Base-by-base conservation (phyloP, 2,329 filamentous ascomycete species). In the Periconia sp. region DNA sequence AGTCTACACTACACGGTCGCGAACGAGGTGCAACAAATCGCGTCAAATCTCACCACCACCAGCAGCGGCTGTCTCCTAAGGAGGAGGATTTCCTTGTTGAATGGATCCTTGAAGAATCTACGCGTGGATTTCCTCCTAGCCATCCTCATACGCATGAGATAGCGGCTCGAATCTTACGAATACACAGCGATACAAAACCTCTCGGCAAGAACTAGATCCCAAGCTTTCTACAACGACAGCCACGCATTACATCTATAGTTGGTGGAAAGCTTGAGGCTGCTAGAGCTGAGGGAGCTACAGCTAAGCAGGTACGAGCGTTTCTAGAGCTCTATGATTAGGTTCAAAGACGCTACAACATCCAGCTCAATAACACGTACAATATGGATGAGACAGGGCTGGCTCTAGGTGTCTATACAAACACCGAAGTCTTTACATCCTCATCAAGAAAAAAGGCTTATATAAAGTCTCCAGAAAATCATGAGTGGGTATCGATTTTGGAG, bases 401-500 rank as follows among this genome's bases (percentile, higher is more conserved):
- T n/a, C n/a, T n/a, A n/a, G n/a, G n/a, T n/a, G n/a, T n/a, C n/a
- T n/a, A n/a, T n/a, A n/a, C n/a, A n/a, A n/a, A n/a, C n/a, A n/a
- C n/a, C n/a, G n/a, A n/a, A n/a, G n/a, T n/a, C n/a, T n/a, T n/a
- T n/a, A n/a, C n/a, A n/a, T n/a, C n/a, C n/a, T n/a, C n/a, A n/a
- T n/a, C n/a, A n/a, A n/a, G n/a, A 34, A 49, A 49, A 34, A 52
- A 54, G 40, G 44, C 53, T 48, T 48, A 51, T 41, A 30, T 43
- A 12, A 43, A 50, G 40, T 46, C 43, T 36, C 46, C 26, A 52
- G 48, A 56, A 38, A 43, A 55, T 48, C 39, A 38, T 8, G 38
- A 55, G 40, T 59, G 38, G 55, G 55, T 50, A 21, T 52, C 22
- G 17, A 47, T 56, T 31, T 39, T 56, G 18, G 40, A 56, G 48